Evolutionary conservation across 129 eudicot genomes (phyloP).

Genomic region (Mikania micrantha): DNA sequence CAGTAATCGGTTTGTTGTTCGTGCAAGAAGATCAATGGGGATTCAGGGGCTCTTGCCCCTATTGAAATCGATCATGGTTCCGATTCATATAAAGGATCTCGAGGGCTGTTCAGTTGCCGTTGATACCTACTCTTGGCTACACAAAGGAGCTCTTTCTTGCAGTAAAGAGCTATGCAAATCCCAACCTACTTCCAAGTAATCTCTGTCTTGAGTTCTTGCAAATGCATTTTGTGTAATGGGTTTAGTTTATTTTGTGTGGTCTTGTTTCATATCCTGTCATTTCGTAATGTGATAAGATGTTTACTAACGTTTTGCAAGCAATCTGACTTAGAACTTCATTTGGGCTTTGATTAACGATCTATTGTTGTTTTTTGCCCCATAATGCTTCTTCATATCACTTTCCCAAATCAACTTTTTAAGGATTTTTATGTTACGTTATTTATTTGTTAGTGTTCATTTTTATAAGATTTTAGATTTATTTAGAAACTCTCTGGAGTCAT

Average conservation of each 20-base stretch:
- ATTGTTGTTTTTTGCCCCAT: not conserved
- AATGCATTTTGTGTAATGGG: slow-evolving; percentile 13
- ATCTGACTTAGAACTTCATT: not conserved
- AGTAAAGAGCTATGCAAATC: slow-evolving; percentile 80
- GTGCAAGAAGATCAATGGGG: slow-evolving; percentile 40
- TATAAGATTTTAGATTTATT: no score
- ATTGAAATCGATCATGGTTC: slow-evolving; percentile 68
- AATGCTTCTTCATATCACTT: not conserved
- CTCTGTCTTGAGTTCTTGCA: not conserved
- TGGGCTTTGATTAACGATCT: not conserved
- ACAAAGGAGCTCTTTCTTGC: slow-evolving; percentile 96
- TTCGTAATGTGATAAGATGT: not conserved
- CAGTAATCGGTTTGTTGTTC: not conserved
- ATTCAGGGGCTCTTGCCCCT: slow-evolving; percentile 26
- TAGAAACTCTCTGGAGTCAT: no score
- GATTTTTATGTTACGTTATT: not conserved
- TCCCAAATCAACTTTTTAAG: not conserved
- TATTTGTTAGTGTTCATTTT: no score
- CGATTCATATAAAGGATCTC: slow-evolving; percentile 75
- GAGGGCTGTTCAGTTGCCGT: slow-evolving; percentile 78
- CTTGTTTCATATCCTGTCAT: not conserved
- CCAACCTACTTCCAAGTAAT: slow-evolving; percentile 70
- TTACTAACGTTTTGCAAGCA: slow-evolving; percentile 2
- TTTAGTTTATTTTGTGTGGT: not conserved
- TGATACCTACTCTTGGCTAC: slow-evolving; percentile 97